Base-by-base conservation (phyloP, 768 basidiomycete genomes). In the Boletus patriciae region DNA sequence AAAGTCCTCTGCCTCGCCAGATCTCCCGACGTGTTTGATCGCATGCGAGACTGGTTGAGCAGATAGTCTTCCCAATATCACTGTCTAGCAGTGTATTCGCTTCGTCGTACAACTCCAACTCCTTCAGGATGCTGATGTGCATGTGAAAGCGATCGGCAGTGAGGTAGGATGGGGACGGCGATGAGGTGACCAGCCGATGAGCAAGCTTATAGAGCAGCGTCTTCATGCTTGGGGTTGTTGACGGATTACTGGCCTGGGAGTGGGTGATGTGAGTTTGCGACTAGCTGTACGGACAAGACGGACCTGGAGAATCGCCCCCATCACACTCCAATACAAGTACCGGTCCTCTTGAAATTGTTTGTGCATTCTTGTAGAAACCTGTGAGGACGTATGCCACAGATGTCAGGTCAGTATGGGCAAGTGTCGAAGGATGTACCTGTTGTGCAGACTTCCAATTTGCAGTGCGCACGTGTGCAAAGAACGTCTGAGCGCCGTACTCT, bases 371-470 rank as follows among this genome's bases (percentile, higher is more conserved):
- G 87, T 87, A 21, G 91, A 85, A 54, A 92, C 78, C 91, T 93
- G 48, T 52, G 42, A 54, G 46, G 41, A 13, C 4, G 31, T 11
- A 55, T 12, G 29, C 21, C 44, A 36, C 6, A 36, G 16, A 54
- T 45, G 52, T 57, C 23, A 59, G 42, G 36, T 29, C 3, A 38
- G 47, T 55, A 50, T 21, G 29, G 36, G 27, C 49, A 50, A 53
- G 19, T n/a, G 25, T 0, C 0, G 10, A 34, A 55, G 25, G n/a
- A 60, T 68, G 54, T 63, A 89, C 90, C 77, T 87, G 86, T 69
- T 94, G 92, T 23, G 89, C 90, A 44, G 85, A 81, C 70, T 92
- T 94, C 92, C 92, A 94, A 61, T 89, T 85, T 16, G 80, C 81
- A 33, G 87, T 83, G 57, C 90, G 83, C 34, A 88, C 83, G 66